These are phyloP conservation scores for Aspergillus sp. DNA, from an alignment of 2,329 filamentous ascomycete species.

Conservation along the genomic window DNA sequence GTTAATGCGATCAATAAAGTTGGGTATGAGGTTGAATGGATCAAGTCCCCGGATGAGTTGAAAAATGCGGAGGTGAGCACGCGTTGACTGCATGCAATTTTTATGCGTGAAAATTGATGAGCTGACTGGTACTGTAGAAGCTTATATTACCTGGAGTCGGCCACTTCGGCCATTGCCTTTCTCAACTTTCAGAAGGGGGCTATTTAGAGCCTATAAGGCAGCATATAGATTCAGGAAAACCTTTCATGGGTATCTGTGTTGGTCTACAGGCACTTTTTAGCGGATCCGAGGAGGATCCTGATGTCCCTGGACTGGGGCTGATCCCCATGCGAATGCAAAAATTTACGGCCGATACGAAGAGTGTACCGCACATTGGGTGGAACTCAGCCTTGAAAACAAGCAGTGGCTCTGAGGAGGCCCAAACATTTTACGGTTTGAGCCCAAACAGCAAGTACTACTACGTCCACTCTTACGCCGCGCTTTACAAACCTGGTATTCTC, in stretches of 20 bases:
- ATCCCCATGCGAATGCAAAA: slow-evolving; percentile 67
- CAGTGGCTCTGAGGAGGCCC: slow-evolving; percentile 35
- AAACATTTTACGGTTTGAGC: slow-evolving; percentile 71
- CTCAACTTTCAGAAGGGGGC: slow-evolving; percentile 73
- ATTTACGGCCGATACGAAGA: slow-evolving; percentile 74
- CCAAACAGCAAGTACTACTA: slow-evolving; percentile 96
- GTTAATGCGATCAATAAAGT: slow-evolving; percentile 97
- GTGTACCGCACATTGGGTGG: slow-evolving; percentile 99
- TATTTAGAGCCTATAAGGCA: slow-evolving; percentile 77
- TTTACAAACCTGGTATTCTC: slow-evolving; percentile 67
- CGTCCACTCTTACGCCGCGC: slow-evolving; percentile 87
- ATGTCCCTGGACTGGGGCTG: slow-evolving; percentile 68
- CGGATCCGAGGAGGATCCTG: slow-evolving; percentile 72
- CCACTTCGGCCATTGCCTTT: slow-evolving; percentile 94
- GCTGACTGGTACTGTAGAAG: slow-evolving; percentile 53
- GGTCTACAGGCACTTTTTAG: slow-evolving; percentile 87
- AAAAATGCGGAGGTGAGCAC: slow-evolving; percentile 70
- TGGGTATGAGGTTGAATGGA: slow-evolving; percentile 90
- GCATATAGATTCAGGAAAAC: slow-evolving; percentile 87
- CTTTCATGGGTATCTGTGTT: slow-evolving; percentile 97
- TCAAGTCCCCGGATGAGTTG: slow-evolving; percentile 79
- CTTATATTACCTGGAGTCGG: slow-evolving; percentile 94
- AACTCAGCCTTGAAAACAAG: slow-evolving; percentile 68
- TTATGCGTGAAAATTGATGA: not conserved
- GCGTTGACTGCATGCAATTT: not conserved